These are phyloP conservation scores for Pseudogymnoascus sp. DNA, from an alignment of 2,329 filamentous ascomycete species.

Conservation along the genomic window DNA sequence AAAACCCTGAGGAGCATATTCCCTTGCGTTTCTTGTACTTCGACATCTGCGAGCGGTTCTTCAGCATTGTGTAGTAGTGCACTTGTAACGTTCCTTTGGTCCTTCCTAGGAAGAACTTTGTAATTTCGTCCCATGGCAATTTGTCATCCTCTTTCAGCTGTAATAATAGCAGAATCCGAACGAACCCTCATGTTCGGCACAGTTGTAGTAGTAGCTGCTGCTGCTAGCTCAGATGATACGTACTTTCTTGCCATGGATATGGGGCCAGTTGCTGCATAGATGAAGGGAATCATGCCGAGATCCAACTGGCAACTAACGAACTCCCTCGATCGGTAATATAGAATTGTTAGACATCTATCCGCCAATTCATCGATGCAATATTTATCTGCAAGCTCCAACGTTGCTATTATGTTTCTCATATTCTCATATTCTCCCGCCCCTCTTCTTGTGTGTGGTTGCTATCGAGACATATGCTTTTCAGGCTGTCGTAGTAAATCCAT, in stretches of 20 bases:
- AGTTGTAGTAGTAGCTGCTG: neutral
- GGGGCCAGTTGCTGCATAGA: neutral
- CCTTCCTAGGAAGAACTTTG: too few relatives aligned
- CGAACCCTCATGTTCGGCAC: neutral
- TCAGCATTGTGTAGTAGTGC: too few relatives aligned
- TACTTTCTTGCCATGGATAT: constrained; percentile 2
- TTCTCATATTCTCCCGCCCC: neutral
- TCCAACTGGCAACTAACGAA: neutral
- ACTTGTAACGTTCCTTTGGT: too few relatives aligned
- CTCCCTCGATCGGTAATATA: neutral
- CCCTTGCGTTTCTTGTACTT: too few relatives aligned
- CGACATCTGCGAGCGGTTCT: too few relatives aligned
- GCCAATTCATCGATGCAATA: neutral
- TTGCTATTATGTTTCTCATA: neutral
- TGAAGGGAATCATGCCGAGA: neutral
- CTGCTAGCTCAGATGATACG: neutral
- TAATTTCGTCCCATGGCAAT: too few relatives aligned
- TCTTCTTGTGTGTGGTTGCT: neutral
- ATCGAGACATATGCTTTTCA: neutral
- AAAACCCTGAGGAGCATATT: too few relatives aligned
- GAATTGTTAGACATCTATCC: neutral
- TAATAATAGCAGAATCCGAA: neutral
- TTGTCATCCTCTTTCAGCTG: too few relatives aligned
- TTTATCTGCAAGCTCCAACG: neutral
- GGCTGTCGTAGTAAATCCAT: constrained; percentile 18